Evolutionary conservation across 2,329 filamentous ascomycete genomes (phyloP).

Genomic region (Hypoxylon sp.): DNA sequence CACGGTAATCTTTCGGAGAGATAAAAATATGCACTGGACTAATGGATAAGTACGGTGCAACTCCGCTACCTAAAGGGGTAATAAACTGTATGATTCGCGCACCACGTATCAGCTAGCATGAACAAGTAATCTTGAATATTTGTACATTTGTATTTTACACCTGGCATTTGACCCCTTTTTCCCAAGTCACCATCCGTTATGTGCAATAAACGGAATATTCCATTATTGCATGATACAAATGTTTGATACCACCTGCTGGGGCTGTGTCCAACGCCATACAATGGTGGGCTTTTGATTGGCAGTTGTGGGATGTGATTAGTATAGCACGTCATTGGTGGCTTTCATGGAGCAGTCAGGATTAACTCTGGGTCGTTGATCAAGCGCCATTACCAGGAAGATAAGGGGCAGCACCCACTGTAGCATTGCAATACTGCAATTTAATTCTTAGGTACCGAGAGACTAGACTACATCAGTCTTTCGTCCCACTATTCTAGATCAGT

Average conservation of each 20-base stretch:
- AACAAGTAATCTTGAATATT: background rate
- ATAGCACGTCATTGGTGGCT: background rate
- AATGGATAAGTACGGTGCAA: background rate
- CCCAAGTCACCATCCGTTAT: background rate
- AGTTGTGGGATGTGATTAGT: background rate
- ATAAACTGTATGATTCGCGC: background rate
- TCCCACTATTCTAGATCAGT: constrained; percentile 1
- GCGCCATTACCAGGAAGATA: background rate
- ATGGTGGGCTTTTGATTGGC: background rate
- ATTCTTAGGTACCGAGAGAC: constrained; percentile 5
- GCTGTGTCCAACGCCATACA: background rate
- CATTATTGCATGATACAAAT: background rate
- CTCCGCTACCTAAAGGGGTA: background rate
- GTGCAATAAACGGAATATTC: background rate
- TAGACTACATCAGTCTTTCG: background rate
- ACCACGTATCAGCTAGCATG: background rate
- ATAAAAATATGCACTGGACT: constrained; percentile 4
- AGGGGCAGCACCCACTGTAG: background rate
- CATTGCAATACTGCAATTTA: background rate
- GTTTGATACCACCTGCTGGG: background rate
- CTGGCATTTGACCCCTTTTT: background rate
- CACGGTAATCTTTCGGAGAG: constrained; percentile 3
- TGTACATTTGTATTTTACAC: no score
- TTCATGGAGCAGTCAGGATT: background rate
- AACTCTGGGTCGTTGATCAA: background rate